Percentiles rank a stretch among this genome's conserved stretches.
These are phyloP conservation scores for Ophiorrhiza pumila DNA, from an alignment of 257 asterid genomes.

Conservation along the genomic window DNA sequence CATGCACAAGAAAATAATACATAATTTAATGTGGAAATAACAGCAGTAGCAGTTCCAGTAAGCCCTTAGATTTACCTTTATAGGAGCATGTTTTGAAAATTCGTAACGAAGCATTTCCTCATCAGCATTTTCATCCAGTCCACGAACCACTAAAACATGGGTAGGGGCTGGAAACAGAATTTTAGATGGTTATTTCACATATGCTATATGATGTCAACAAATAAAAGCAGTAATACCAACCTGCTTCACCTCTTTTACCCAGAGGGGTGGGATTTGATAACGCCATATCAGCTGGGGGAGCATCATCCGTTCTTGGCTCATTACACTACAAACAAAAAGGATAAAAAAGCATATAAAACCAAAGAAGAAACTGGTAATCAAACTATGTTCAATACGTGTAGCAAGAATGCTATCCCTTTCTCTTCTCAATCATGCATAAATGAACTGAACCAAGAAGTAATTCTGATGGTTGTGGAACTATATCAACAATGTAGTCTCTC, in stretches of 20 bases:
- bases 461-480: neutral
- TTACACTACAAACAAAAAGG: constrained; percentile 56
- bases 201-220: neutral
- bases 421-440: neutral
- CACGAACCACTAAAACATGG: constrained; percentile 96
- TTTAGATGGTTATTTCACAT: neutral
- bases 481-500: too few relatives aligned
- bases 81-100: constrained; percentile 91
- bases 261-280: constrained; percentile 50
- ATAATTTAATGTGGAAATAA: neutral
- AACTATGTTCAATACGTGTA: neutral
- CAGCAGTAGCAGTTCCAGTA: neutral
- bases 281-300: constrained; percentile 94
- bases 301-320: constrained; percentile 93
- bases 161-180: constrained; percentile 70
- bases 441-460: neutral
- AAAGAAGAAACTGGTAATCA: neutral
- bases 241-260: constrained; percentile 93
- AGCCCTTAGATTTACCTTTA: constrained; percentile 53
- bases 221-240: constrained; percentile 31
- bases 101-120: constrained; percentile 99
- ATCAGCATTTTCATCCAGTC: constrained; percentile 98
- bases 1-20: neutral
- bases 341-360: constrained; percentile 5
- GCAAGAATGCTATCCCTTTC: neutral